Base-by-base conservation (phyloP, 2,329 filamentous ascomycete species). In the Aspergillus melleus region DNA sequence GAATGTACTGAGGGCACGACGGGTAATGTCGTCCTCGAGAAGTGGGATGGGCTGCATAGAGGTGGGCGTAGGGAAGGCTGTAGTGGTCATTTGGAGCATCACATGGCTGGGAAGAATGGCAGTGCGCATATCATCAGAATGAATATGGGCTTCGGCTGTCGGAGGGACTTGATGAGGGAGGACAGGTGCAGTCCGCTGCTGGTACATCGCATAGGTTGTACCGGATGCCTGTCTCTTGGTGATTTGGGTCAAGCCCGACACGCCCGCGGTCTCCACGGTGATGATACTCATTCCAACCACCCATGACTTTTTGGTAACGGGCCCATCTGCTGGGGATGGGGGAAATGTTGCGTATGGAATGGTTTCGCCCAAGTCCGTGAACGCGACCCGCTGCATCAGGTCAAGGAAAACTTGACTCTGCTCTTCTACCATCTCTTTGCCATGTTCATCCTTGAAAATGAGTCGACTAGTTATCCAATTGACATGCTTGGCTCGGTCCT, bases 361-460 rank as follows among this genome's bases (percentile, higher is more conserved):
- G 4, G 80, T 81, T 70, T 96, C 91, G 62, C 93, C 90, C 36
- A 91, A 85, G 72, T 96, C 91, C 0, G 92, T 91, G 72, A 89
- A 96, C 1, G 92, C 88, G 19, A 92, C 90, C 68, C 92, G 85
- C 72, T 95, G 92, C 89, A 97, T 93, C 76, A 98, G 92, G 74
- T 99, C 95, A 57, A 98, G 87, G 9, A 95, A 95, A 36, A 96
- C 92, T 66, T 96, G 85, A 5, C 92, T 94, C 75, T 97, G 94
- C 74, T 99, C 94, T 72, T 98, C 94, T 36, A 93, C 85, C 52
- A 84, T 86, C 57, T 91, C 87, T 46, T 85, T 86, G 16, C 92
- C 91, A 60, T 89, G 85, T 24, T 85, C 84, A 69, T 96, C 91
- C 9, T 85, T 89, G 67, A 94, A 93, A 10, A 86, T 81, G 12